Conservation (phyloP, 2,329 filamentous ascomycete genomes). For the Daldinia sp. region DNA sequence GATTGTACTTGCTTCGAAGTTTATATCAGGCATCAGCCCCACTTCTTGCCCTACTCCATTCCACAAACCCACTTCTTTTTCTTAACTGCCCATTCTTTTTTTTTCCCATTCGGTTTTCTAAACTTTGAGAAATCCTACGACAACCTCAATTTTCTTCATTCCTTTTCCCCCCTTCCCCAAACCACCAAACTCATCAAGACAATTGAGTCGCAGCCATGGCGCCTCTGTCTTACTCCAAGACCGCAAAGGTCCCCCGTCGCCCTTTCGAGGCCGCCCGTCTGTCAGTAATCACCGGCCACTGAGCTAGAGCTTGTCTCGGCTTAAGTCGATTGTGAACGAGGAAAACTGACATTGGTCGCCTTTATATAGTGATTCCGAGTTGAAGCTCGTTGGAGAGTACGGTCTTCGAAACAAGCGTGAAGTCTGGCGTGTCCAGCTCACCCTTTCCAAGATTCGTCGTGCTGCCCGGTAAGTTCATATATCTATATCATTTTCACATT, state of each 20-base stretch:
- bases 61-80: constrained; percentile 46
- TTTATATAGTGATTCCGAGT: constrained; percentile 88
- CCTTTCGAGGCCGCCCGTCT: constrained; percentile 99
- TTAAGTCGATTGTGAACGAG: constrained; percentile 84
- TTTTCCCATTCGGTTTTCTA: constrained; percentile 36
- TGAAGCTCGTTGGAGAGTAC: constrained; percentile 99
- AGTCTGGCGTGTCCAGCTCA: constrained; percentile 99
- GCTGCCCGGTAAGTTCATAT: constrained; percentile 87
- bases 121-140: constrained; percentile 41
- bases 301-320: constrained; percentile 97
- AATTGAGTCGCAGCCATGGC: constrained; percentile 57
- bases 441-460: constrained; percentile 99
- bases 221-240: constrained; percentile 92
- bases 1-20: background rate
- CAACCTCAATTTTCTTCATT: constrained; percentile 41
- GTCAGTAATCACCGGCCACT: constrained; percentile 98
- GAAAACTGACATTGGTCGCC: constrained; percentile 71
- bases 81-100: constrained; percentile 24
- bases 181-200: constrained; percentile 49
- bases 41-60: constrained; percentile 49
- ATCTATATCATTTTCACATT: background rate
- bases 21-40: constrained; percentile 33
- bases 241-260: constrained; percentile 97
- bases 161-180: constrained; percentile 19
- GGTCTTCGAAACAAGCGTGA: constrained; percentile 99